Conservation (phyloP, 73 alveolate genomes). For the Halteria grandinella region DNA sequence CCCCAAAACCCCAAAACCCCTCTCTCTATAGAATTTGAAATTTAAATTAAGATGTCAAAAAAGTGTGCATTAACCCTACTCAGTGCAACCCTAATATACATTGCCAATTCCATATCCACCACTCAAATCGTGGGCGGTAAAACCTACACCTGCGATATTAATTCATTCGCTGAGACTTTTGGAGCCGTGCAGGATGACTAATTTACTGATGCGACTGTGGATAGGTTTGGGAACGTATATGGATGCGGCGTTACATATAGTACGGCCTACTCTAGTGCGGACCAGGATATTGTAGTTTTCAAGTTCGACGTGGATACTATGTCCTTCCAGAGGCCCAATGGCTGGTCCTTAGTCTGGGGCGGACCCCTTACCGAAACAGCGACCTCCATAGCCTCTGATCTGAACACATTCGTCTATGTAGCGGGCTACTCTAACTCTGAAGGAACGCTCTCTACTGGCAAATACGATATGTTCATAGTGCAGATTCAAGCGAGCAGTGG, state of each 20-base stretch:
- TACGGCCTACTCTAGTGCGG: slow-evolving; percentile 1
- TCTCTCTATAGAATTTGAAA: too few relatives aligned
- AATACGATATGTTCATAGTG: slow-evolving; percentile 23
- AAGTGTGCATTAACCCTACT: too few relatives aligned
- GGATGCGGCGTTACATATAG: slow-evolving; percentile 1
- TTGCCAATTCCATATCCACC: too few relatives aligned
- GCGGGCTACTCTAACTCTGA: slow-evolving; percentile 27
- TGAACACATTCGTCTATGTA: slow-evolving; percentile 17
- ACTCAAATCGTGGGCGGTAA: too few relatives aligned
- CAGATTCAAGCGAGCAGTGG: slow-evolving; percentile 3
- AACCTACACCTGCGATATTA: too few relatives aligned
- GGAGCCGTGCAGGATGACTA: too few relatives aligned
- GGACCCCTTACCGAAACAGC: slow-evolving; percentile 12
- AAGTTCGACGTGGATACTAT: too few relatives aligned
- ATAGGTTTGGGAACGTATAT: neutral
- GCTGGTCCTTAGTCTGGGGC: slow-evolving; percentile 45
- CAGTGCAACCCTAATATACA: too few relatives aligned
- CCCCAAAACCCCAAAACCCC: too few relatives aligned
- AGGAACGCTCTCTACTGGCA: neutral
- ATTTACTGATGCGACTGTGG: too few relatives aligned
- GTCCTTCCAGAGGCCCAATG: neutral
- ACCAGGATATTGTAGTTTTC: neutral
- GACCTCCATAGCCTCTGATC: slow-evolving; percentile 21
- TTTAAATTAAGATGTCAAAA: too few relatives aligned
- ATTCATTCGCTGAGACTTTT: too few relatives aligned